Evolutionary conservation across 2,329 filamentous ascomycete species (phyloP).

Genomic region (Colletotrichum sojae): DNA sequence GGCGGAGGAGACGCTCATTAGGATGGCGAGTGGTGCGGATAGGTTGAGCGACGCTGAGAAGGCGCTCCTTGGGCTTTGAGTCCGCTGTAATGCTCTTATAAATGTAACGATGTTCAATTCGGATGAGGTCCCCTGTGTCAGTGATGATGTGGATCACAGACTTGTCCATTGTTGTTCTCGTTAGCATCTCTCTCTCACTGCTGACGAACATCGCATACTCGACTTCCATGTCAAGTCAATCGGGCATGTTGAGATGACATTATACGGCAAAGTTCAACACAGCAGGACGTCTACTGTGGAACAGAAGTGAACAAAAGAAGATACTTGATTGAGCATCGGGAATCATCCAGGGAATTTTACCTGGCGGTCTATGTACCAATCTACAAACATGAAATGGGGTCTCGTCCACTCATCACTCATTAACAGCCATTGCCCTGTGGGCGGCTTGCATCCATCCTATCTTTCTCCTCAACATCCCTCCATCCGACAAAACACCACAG

Average conservation of each 20-base stretch:
- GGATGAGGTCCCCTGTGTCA: too few relatives aligned
- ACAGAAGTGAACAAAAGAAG: neutral
- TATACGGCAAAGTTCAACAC: too few relatives aligned
- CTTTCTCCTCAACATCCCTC: neutral
- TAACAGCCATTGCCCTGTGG: slow-evolving; percentile 28
- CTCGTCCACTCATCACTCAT: slow-evolving; percentile 42
- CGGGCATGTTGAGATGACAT: too few relatives aligned
- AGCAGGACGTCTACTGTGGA: neutral
- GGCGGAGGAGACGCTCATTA: slow-evolving; percentile 50
- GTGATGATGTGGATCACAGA: too few relatives aligned
- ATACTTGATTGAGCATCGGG: slow-evolving; percentile 37
- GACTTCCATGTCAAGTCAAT: too few relatives aligned
- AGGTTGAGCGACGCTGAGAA: slow-evolving; percentile 47
- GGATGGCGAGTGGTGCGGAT: slow-evolving; percentile 45
- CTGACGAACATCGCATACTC: too few relatives aligned
- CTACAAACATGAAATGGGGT: slow-evolving; percentile 40
- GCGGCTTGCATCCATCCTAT: slow-evolving; percentile 22
- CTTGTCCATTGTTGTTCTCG: too few relatives aligned
- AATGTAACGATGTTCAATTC: too few relatives aligned
- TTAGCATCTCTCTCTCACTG: too few relatives aligned
- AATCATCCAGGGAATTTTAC: slow-evolving; percentile 36
- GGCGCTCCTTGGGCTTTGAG: slow-evolving; percentile 23
- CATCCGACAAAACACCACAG: neutral
- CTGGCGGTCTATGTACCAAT: slow-evolving; percentile 40
- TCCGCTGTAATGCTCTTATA: too few relatives aligned